Evolutionary conservation across 2,329 filamentous ascomycete species (phyloP), one percentile per base, ranked within the genome.

Genomic region (Parasarocladium wereldwijsianum): DNA sequence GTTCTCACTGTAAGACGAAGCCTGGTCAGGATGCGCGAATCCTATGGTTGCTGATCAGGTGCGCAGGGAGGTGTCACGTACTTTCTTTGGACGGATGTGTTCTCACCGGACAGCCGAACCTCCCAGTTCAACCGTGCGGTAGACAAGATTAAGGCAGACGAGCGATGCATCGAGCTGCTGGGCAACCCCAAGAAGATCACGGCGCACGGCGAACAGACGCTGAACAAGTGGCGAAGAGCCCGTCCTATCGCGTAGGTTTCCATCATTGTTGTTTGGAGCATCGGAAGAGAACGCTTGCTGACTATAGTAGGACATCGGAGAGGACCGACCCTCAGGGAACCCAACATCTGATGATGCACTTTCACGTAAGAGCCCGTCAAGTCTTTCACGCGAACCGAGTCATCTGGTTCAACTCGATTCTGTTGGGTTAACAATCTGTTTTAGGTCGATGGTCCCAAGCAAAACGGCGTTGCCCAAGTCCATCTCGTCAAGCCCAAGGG

Each of bases 51-150:
- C n/a, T n/a, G n/a, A n/a, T n/a, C n/a, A n/a, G n/a, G n/a, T n/a
- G n/a, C 21, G 24, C 41, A 85, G 79, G 74, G 74, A 36, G 76
- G 73, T n/a, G 78, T 94, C 8, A 66, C 65, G 32, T 84, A 82
- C 43, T 64, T 90, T 29, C 62, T 93, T 14, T 93, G 79, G 54
- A 68, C 70, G 4, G 84, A 93, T 38, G 80, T 93, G 25, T 83
- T 93, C 51, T 79, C 80, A 4, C 68, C 80, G 13, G 78, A 86
- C 46, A 90, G 82, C 60, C 86, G 84, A 54, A 87, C 79, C 11
- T 70, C 75, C 33, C 75, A 90, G 49, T 94, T 93, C 64, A 93
- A 92, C 57, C 76, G 80, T 38, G 82, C 83, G 1, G 79, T 92
- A 27, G 70, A 81, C 45, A 73, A 75, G 36, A 75, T 96, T 48